These are phyloP conservation scores for Pseudomassariella vexata DNA, from an alignment of 2,329 filamentous ascomycete genomes.

Conservation along the genomic window DNA sequence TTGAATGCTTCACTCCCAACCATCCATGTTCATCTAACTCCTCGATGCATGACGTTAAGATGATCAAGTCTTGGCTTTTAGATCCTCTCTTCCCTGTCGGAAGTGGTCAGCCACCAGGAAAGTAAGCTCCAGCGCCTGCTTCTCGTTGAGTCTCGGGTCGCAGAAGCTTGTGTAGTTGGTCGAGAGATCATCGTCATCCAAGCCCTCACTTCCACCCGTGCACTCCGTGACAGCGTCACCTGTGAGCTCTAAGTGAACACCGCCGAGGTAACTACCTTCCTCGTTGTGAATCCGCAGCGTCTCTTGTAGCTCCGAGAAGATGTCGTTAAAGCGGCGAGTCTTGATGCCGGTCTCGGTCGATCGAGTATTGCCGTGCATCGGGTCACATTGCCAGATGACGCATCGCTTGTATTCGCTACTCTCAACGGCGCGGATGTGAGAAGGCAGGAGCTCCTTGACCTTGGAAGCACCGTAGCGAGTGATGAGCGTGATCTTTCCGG, in stretches of 20 bases:
- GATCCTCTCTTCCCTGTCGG: constrained; percentile 29
- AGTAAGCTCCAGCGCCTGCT: constrained; percentile 91
- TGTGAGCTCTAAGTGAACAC: constrained; percentile 91
- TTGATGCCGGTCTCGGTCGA: constrained; percentile 75
- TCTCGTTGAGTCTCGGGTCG: constrained; percentile 92
- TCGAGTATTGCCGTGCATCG: constrained; percentile 85
- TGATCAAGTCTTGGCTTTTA: neutral
- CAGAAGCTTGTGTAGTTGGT: constrained; percentile 95
- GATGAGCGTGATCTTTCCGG: constrained; percentile 93
- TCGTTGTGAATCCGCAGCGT: constrained; percentile 81
- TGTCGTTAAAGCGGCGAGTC: constrained; percentile 85
- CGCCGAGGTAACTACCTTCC: constrained; percentile 80
- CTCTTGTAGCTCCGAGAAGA: constrained; percentile 79
- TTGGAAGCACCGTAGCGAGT: constrained; percentile 84
- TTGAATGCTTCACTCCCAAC: too few species aligned
- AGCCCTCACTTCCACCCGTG: constrained; percentile 78
- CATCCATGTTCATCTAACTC: too few species aligned
- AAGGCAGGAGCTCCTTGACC: constrained; percentile 69
- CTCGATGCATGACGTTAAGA: too few species aligned
- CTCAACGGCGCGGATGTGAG: constrained; percentile 85
- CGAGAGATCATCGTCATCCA: constrained; percentile 82
- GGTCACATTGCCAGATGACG: constrained; percentile 97
- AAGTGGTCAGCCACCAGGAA: constrained; percentile 88
- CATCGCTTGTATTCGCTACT: constrained; percentile 59
- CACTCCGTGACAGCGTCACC: constrained; percentile 97